phyloP scores from a whole-genome alignment of 371 early-diverging fungal species.

The Haplosporangium sp. region DNA sequence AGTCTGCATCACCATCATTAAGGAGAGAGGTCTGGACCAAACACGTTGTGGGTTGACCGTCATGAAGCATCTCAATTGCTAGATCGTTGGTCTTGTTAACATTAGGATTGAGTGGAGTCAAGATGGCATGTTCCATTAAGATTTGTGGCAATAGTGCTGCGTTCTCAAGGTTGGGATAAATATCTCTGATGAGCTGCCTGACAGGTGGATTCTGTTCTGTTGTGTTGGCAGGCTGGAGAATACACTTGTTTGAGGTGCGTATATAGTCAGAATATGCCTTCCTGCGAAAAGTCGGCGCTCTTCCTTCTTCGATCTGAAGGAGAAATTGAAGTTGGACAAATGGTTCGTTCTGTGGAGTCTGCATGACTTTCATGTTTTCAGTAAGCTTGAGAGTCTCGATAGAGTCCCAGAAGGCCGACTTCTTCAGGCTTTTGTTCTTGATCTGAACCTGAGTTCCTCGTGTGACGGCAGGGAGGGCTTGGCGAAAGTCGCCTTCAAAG shows the following conservation, averaged over 20 bases:
- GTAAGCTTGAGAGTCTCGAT: conserved; percentile 6
- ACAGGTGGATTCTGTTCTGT: background rate
- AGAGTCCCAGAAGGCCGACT: conserved; percentile 2
- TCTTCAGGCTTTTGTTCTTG: conserved; percentile 7
- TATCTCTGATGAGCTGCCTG: background rate
- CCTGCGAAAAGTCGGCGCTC: background rate
- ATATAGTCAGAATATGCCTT: background rate
- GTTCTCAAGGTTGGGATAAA: background rate
- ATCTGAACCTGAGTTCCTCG: conserved; percentile 10
- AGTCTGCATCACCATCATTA: too few species aligned
- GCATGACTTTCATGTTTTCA: background rate
- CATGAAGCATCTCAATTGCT: background rate
- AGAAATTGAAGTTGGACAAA: background rate
- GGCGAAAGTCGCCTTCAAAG: conserved; percentile 43
- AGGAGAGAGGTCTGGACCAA: too few species aligned
- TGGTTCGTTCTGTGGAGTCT: background rate
- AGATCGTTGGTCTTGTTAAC: background rate
- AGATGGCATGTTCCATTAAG: background rate
- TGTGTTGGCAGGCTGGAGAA: background rate
- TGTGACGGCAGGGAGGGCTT: conserved; percentile 21
- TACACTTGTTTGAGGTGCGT: background rate
- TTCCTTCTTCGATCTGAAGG: background rate
- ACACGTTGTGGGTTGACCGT: too few species aligned
- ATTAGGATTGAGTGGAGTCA: background rate
- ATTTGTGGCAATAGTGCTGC: background rate